Evolutionary conservation across 306 rosid species (phyloP).

Genomic region (Heteromeles arbutifolia): DNA sequence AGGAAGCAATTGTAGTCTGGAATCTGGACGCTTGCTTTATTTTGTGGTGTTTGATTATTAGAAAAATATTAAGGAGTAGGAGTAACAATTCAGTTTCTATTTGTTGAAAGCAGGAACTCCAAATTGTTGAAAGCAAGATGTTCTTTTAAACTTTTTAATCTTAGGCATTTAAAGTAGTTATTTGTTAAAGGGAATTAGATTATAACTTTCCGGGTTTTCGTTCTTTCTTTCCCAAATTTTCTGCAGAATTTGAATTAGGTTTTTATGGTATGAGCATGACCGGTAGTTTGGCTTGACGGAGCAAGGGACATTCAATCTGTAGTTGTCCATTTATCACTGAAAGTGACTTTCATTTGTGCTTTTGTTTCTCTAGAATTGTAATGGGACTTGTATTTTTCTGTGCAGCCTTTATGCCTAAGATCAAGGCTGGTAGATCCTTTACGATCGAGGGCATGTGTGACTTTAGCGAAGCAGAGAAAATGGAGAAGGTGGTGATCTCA

Average conservation of each 20-base stretch:
- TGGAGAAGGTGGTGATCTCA: slow-evolving; percentile 42
- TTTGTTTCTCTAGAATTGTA: neutral
- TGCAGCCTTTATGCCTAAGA: slow-evolving; percentile 92
- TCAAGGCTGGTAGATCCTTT: slow-evolving; percentile 74
- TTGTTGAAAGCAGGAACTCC: neutral
- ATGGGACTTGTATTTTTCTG: neutral
- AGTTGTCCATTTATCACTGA: neutral
- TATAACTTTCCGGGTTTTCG: neutral
- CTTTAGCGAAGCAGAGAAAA: slow-evolving; percentile 65
- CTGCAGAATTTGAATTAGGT: neutral
- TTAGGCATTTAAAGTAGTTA: neutral
- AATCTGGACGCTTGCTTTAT: neutral
- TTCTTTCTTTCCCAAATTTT: neutral
- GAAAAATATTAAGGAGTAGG: neutral
- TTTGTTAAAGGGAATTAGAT: neutral
- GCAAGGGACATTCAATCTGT: neutral
- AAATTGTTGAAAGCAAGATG: neutral
- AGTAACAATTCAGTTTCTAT: neutral
- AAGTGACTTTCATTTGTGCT: neutral
- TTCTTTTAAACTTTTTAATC: neutral
- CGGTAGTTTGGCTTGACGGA: neutral
- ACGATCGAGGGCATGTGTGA: slow-evolving; percentile 66
- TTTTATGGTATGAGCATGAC: neutral
- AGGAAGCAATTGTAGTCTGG: neutral
- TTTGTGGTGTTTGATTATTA: neutral